phyloP scores from a whole-genome alignment of 257 asterid genomes.

The Primulina tabacum region DNA sequence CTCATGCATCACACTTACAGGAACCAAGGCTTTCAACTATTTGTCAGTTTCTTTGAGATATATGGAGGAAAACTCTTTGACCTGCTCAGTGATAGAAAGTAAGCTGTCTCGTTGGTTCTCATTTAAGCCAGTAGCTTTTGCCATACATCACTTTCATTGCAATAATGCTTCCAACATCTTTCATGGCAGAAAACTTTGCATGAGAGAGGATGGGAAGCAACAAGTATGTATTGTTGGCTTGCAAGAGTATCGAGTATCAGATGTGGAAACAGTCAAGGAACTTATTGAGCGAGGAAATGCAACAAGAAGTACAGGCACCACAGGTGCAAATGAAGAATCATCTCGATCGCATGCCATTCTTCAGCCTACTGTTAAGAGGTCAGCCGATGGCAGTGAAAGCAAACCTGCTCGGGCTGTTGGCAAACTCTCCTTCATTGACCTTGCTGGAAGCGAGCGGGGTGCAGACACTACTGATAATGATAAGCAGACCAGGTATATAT shows the following conservation, averaged over 20 bases:
- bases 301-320: slow-evolving; percentile 92
- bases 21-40: slow-evolving; percentile 90
- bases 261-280: slow-evolving; percentile 72
- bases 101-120: slow-evolving; percentile 29
- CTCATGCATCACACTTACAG: slow-evolving; percentile 91
- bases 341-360: slow-evolving; percentile 99
- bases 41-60: slow-evolving; percentile 94
- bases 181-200: slow-evolving; percentile 36
- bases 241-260: slow-evolving; percentile 62
- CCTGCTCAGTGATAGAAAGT: slow-evolving; percentile 92
- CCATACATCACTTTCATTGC: slow-evolving; percentile 5
- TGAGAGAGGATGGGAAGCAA: slow-evolving; percentile 95
- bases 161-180: slow-evolving; percentile 19
- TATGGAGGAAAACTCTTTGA: slow-evolving; percentile 97
- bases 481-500: slow-evolving; percentile 80
- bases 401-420: slow-evolving; percentile 91
- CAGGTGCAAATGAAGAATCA: slow-evolving; percentile 99
- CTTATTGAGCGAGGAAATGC: slow-evolving; percentile 93
- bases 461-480: slow-evolving; percentile 99
- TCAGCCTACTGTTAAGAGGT: slow-evolving; percentile 85
- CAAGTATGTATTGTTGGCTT: slow-evolving; percentile 69
- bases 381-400: slow-evolving; percentile 80
- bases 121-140: not conserved
- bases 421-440: slow-evolving; percentile 97
- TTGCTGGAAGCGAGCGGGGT: slow-evolving; percentile 99